Evolutionary conservation across 2,329 filamentous ascomycete genomes (phyloP), one percentile per base, ranked within the genome.

Genomic region (Colletotrichum paranaense): DNA sequence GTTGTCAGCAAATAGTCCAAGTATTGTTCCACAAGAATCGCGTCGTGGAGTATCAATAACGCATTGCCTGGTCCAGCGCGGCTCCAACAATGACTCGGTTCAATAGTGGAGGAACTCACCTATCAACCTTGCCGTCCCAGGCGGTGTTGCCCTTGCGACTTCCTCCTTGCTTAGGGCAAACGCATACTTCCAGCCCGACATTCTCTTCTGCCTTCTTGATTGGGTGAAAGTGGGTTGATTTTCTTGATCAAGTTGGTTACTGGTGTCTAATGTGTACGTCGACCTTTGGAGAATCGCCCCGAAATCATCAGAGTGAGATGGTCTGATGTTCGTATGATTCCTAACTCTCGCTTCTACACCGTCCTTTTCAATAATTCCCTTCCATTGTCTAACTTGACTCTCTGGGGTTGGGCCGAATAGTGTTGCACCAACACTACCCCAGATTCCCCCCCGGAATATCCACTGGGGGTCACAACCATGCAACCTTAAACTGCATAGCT

Each of bases 91-190:
- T 16, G n/a, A 14, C 9, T 32, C 8, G 11, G 8, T 7, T 16
- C 8, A 7, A n/a, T 12, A 4, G 11, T 7, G 5, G 8, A n/a
- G 9, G 30, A 30, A 68, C 74, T 67, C 55, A 77, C 76, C 68
- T n/a, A 78, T 56, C 19, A 77, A 68, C 11, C 57, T 67, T n/a
- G 74, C 75, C 9, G 76, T 78, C 14, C 76, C 76, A 3, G 76
- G 74, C 4, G 76, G 76, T 16, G 66, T 76, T 6, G 73, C 70
- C 6, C 68, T 62, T 6, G 62, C 52, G 12, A 78, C 67, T 16
- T 77, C 76, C 35, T 72, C 59, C 58, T 76, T 76, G 56, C 74
- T 74, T 2, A 77, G n/a, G 14, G 76, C 63, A 58, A 78, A 75
- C 3, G 76, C 76, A 52, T 76, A 68, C 30, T 74, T 76, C 76